phyloP scores from a whole-genome alignment of 306 rosid genomes.

The Prinsepia uniflora region DNA sequence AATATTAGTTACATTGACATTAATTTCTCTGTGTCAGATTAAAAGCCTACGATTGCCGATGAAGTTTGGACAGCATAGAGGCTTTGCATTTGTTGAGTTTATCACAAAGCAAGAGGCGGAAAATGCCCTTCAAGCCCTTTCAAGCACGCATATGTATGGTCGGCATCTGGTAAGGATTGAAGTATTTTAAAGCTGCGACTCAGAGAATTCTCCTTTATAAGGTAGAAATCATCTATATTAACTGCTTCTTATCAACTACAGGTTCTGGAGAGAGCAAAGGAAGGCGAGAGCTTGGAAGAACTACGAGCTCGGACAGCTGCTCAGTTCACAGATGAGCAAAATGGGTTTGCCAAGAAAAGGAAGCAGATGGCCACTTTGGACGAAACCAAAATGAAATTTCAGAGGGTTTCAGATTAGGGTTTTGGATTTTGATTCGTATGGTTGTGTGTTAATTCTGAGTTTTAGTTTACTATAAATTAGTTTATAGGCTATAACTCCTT shows the following conservation, averaged over 20 bases:
- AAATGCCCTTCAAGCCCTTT: conserved; percentile 73
- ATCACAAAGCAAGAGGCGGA: conserved; percentile 85
- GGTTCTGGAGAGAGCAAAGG: conserved; percentile 89
- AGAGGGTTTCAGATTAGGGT: conserved; percentile 35
- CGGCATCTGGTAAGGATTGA: conserved; percentile 75
- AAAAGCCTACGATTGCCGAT: conserved; percentile 84
- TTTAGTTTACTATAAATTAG: too few relatives aligned
- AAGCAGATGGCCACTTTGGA: conserved; percentile 44
- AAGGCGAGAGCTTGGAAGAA: conserved; percentile 86
- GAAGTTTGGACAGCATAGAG: conserved; percentile 85
- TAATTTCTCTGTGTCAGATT: conserved; percentile 43
- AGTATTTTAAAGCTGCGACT: not conserved
- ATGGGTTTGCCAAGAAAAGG: conserved; percentile 68
- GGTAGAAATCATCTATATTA: conserved; percentile 12
- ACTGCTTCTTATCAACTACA: conserved; percentile 25
- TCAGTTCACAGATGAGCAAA: conserved; percentile 53
- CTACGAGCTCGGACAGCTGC: conserved; percentile 67
- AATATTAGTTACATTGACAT: not conserved
- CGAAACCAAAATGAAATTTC: conserved; percentile 55
- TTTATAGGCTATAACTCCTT: conserved; percentile 1
- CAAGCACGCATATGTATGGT: conserved; percentile 64
- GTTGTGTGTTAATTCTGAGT: too few relatives aligned
- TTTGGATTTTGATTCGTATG: not conserved
- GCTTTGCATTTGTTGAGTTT: conserved; percentile 90
- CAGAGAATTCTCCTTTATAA: not conserved